Evolutionary conservation across 1,284 basidiomycete species (phyloP).

Genomic region (Pyrrhoderma lamaoense): DNA sequence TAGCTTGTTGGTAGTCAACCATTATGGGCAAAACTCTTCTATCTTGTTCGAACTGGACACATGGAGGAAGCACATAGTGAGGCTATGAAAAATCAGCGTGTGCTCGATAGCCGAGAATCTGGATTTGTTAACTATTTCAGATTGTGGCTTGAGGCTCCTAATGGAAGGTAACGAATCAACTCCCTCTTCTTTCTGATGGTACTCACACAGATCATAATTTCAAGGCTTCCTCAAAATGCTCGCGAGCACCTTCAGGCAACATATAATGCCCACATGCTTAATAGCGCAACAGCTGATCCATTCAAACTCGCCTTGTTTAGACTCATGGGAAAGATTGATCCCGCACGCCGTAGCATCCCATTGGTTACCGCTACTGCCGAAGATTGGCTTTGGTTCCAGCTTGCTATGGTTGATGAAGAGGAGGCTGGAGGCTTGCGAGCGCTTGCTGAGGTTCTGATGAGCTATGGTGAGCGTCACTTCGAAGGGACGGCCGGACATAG

Average conservation of each 20-base stretch:
- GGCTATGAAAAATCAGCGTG: slow-evolving; percentile 63
- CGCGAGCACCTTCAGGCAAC: slow-evolving; percentile 82
- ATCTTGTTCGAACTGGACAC: slow-evolving; percentile 85
- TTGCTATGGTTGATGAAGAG: slow-evolving; percentile 79
- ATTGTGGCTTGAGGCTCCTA: slow-evolving; percentile 79
- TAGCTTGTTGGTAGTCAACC: slow-evolving; percentile 80
- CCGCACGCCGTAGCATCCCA: slow-evolving; percentile 71
- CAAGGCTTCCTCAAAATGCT: slow-evolving; percentile 68
- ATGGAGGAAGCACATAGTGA: slow-evolving; percentile 74
- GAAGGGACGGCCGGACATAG: slow-evolving; percentile 62
- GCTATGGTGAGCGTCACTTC: slow-evolving; percentile 90
- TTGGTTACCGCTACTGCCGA: slow-evolving; percentile 89
- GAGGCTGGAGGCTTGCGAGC: slow-evolving; percentile 76
- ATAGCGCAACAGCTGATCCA: slow-evolving; percentile 80
- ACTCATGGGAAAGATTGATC: slow-evolving; percentile 89
- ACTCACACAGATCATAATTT: background rate
- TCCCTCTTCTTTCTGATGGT: slow-evolving; percentile 8
- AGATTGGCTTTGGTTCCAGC: slow-evolving; percentile 98
- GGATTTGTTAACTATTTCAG: slow-evolving; percentile 83
- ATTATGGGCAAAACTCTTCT: slow-evolving; percentile 90
- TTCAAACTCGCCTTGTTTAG: slow-evolving; percentile 97
- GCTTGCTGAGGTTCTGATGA: slow-evolving; percentile 73
- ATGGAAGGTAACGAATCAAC: slow-evolving; percentile 51
- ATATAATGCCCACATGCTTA: slow-evolving; percentile 91
- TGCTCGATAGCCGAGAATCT: slow-evolving; percentile 75